Evolutionary conservation across 192 early-diverging fungal species (phyloP).

Genomic region (Radiomyces spectabilis): DNA sequence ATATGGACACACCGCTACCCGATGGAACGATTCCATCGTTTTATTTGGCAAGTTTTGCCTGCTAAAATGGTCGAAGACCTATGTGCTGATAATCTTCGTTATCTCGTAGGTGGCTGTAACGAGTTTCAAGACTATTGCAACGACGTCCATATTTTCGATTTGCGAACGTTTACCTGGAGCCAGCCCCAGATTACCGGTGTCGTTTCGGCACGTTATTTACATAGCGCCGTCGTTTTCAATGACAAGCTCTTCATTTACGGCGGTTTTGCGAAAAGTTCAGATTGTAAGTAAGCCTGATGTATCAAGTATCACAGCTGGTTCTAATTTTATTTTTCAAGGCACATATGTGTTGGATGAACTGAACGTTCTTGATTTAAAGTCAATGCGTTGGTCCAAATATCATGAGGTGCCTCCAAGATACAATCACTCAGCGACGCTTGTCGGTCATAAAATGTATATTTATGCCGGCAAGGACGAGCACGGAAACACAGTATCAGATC

Average conservation of each 20-base stretch:
- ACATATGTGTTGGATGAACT: constrained; percentile 45
- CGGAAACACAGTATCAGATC: constrained; percentile 41
- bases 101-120: constrained; percentile 39
- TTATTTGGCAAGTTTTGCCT: constrained; percentile 45
- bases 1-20: constrained; percentile 49
- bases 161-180: constrained; percentile 46
- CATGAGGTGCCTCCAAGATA: constrained; percentile 40
- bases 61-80: not conserved
- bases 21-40: constrained; percentile 45
- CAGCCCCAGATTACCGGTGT: constrained; percentile 48
- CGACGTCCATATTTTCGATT: constrained; percentile 52
- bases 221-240: constrained; percentile 53
- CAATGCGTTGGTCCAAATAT: constrained; percentile 46
- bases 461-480: constrained; percentile 51
- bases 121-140: constrained; percentile 48
- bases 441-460: constrained; percentile 48
- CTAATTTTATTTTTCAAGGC: constrained; percentile 15
- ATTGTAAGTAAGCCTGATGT: constrained; percentile 32
- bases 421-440: constrained; percentile 48
- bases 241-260: constrained; percentile 58
- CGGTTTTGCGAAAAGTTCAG: constrained; percentile 47
- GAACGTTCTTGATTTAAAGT: constrained; percentile 48
- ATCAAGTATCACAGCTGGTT: not conserved
- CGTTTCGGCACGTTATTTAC: constrained; percentile 38
- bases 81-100: not conserved